Evolutionary conservation across 1,284 basidiomycete species (phyloP).

Genomic region (Xerocomus tenax): DNA sequence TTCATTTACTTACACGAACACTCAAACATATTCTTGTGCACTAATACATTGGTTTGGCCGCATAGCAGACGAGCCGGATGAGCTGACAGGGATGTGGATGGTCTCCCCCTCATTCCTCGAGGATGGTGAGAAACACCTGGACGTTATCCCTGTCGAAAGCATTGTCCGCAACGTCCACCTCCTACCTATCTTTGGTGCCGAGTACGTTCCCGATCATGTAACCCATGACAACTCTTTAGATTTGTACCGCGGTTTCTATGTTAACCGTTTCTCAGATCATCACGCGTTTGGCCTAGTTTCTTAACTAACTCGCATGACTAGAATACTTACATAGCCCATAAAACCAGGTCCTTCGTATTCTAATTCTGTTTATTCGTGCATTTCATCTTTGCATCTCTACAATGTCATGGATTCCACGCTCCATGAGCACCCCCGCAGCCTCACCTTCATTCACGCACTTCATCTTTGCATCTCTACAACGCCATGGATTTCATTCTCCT

Average conservation of each 20-base stretch:
- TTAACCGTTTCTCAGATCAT: neutral
- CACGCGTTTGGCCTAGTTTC: neutral
- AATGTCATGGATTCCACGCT: constrained; percentile 41
- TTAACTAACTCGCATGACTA: neutral
- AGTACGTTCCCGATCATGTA: neutral
- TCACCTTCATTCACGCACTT: constrained; percentile 31
- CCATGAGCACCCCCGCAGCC: constrained; percentile 42
- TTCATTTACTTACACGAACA: neutral
- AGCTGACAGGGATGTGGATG: neutral
- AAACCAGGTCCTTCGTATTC: constrained; percentile 30
- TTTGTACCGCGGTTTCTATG: neutral
- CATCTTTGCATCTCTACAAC: constrained; percentile 24
- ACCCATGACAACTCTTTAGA: neutral
- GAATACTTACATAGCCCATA: too few relatives aligned
- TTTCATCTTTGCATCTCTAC: constrained; percentile 25
- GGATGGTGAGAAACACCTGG: neutral
- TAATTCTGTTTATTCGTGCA: constrained; percentile 32
- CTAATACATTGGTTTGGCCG: neutral
- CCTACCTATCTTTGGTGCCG: neutral
- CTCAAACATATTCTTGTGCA: neutral
- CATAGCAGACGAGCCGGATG: neutral
- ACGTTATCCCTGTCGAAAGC: neutral
- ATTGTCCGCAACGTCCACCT: neutral
- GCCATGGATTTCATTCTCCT: constrained; percentile 44
- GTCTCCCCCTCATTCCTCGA: neutral